Percentiles rank a stretch among this genome's conserved stretches.
These are phyloP conservation scores for Globisporangium orthogonon DNA, from an alignment of 352 stramenopile species.

Conservation along the genomic window DNA sequence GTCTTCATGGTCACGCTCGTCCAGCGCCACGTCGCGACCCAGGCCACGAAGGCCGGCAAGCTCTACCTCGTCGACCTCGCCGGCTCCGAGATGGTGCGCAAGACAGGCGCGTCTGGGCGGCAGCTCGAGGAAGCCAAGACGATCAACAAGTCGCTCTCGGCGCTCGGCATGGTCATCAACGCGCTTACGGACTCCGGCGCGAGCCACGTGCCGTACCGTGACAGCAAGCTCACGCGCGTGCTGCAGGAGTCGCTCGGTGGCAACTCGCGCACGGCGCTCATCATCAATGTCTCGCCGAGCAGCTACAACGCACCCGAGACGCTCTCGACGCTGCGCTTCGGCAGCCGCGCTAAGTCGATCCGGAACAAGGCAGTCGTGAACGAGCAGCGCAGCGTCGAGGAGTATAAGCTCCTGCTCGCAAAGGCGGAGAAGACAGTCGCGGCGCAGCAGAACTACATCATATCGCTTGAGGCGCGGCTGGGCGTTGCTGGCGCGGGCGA, in stretches of 20 bases:
- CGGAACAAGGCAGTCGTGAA: constrained; percentile 95
- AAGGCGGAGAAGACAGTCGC: constrained; percentile 79
- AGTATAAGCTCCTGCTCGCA: constrained; percentile 84
- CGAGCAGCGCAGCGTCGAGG: constrained; percentile 84
- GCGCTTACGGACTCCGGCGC: constrained; percentile 80
- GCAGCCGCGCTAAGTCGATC: constrained; percentile 91
- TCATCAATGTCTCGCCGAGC: constrained; percentile 90
- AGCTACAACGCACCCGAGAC: constrained; percentile 90
- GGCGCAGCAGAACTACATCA: constrained; percentile 81
- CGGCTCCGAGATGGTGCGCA: constrained; percentile 92
- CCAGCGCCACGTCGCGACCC: constrained; percentile 83
- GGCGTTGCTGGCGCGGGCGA: constrained; percentile 11
- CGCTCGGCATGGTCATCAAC: constrained; percentile 94
- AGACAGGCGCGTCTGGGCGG: constrained; percentile 86
- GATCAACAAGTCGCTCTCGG: constrained; percentile 94
- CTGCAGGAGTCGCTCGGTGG: constrained; percentile 92
- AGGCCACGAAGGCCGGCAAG: constrained; percentile 86
- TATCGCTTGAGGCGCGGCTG: constrained; percentile 66
- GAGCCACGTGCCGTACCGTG: constrained; percentile 86
- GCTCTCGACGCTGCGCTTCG: constrained; percentile 89
- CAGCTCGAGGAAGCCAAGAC: constrained; percentile 94
- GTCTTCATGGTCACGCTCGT: constrained; percentile 91
- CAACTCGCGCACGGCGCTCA: constrained; percentile 91
- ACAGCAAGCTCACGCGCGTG: constrained; percentile 90
- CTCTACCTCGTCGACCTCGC: constrained; percentile 93